Percentiles rank a stretch among this genome's conserved stretches.
Evolutionary conservation across 176 grass and related monocot species (phyloP).

Genomic region (bread wheat (Triticum aestivum)): DNA sequence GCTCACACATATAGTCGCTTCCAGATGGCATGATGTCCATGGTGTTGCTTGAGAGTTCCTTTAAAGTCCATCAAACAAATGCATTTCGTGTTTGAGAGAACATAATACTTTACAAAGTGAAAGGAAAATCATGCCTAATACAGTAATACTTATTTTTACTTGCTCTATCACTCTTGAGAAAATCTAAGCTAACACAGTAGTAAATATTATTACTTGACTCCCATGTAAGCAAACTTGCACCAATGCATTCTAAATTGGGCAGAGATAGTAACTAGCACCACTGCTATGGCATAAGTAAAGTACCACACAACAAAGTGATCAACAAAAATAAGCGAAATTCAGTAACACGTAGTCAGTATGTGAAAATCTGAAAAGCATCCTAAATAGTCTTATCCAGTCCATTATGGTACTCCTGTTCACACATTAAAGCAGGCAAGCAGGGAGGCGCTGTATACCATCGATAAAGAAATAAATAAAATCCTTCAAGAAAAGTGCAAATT

Average conservation of each 20-base stretch:
- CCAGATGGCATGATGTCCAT: constrained; percentile 46
- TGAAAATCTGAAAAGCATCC: not conserved
- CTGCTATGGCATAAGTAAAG: not conserved
- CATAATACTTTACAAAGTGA: constrained; percentile 10
- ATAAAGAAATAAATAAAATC: constrained; percentile 6
- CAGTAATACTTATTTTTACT: not conserved
- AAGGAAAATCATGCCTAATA: not conserved
- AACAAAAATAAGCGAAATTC: not conserved
- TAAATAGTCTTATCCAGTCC: constrained; percentile 2
- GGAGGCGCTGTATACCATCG: not conserved
- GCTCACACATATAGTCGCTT: constrained; percentile 26
- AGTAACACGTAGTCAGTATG: not conserved
- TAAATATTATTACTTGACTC: not conserved
- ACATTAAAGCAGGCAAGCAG: not conserved
- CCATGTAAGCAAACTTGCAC: not conserved
- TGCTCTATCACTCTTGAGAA: not conserved
- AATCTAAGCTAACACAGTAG: not conserved
- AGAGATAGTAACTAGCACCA: constrained; percentile 1
- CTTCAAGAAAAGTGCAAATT: not conserved
- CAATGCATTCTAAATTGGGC: not conserved
- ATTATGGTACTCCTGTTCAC: not conserved
- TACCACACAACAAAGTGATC: not conserved
- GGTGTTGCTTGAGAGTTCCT: constrained; percentile 40
- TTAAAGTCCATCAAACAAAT: constrained; percentile 14
- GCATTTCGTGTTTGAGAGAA: constrained; percentile 5